A percentile compares a stretch with the other conserved stretches of the same genome.
phyloP scores from a whole-genome alignment of 2,329 filamentous ascomycete genomes.

The Chaetomiaceae sp. region DNA sequence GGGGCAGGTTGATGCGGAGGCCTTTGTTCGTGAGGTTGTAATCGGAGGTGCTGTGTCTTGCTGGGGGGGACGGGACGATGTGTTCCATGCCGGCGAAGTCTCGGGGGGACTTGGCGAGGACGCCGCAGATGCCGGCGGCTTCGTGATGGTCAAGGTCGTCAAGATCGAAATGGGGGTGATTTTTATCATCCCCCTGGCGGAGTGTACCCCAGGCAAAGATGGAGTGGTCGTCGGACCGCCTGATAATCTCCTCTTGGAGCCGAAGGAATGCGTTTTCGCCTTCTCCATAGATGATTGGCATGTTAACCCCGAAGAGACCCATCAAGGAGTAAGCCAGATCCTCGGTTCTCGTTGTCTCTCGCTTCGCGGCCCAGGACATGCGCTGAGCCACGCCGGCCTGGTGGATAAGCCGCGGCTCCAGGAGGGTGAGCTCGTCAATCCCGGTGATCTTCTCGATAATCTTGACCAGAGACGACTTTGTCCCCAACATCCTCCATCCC shows the following conservation, averaged over 20 bases:
- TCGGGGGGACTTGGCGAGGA: constrained; percentile 20
- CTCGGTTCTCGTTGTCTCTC: constrained; percentile 32
- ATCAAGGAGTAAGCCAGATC: constrained; percentile 43
- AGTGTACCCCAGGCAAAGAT: constrained; percentile 25
- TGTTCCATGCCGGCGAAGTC: constrained; percentile 20
- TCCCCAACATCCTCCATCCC: constrained; percentile 22
- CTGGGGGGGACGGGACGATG: constrained; percentile 10
- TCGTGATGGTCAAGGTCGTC: constrained; percentile 19
- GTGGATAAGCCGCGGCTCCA: constrained; percentile 18
- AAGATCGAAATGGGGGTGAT: constrained; percentile 2
- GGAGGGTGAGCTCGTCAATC: constrained; percentile 19
- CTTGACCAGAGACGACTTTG: constrained; percentile 20
- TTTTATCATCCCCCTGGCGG: constrained; percentile 5
- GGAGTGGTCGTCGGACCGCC: constrained; percentile 22
- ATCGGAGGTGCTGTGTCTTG: constrained; percentile 1
- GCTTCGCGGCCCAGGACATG: constrained; percentile 37
- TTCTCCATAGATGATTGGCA: constrained; percentile 42
- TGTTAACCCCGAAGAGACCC: constrained; percentile 40
- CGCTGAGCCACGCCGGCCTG: constrained; percentile 30
- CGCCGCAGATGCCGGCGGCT: constrained; percentile 10
- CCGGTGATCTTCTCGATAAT: constrained; percentile 17
- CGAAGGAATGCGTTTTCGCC: constrained; percentile 30
- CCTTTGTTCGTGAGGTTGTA: constrained; percentile 25
- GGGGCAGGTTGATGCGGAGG: constrained; percentile 17
- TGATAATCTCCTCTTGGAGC: constrained; percentile 35